Evolutionary conservation across 1,284 basidiomycete genomes (phyloP), one percentile per base, ranked within the genome.

Genomic region (Schizophyllum amplum): DNA sequence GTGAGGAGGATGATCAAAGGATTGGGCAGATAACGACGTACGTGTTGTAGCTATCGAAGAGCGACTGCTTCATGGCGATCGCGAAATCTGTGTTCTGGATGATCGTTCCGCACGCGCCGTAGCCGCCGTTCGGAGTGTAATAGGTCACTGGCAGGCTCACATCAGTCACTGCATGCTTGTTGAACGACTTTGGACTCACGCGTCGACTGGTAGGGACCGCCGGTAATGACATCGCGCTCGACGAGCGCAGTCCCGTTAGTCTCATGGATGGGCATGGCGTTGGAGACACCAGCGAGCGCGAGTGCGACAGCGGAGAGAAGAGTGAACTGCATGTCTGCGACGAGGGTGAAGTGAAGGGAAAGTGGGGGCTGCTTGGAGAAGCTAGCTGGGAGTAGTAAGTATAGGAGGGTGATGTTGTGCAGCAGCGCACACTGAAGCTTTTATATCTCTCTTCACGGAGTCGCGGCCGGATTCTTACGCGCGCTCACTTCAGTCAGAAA

Each of bases 1-100:
- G 33, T 13, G 33, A 42, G 3, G 13, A 17, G 33, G 33, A 4
- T 17, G 33, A 42, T n/a, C n/a, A n/a, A n/a, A n/a, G n/a, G n/a
- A n/a, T n/a, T n/a, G 33, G 33, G 7, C 3, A 3, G 17, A 42
- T 9, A 9, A 42, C 2, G 33, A n/a, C 33, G 33, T 42, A 42
- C 33, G 33, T 42, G 33, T 42, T 42, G 33, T 42, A 42, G 33
- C 33, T 42, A 9, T 42, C 33, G 17, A 42, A 42, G 13, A 42
- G 7, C 3, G 33, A 42, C 33, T 42, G 33, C 33, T 42, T 42
- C 33, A 72, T 59, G 1, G 71, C 71, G 24, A 68, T 68, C 47
- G 70, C 62, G 46, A 63, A 63, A 20, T 71, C 68, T 4, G 51
- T 59, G 51, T 66, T 63, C 9, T 53, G 56, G 47, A 64, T 66